Base-by-base conservation (phyloP, 495 filamentous ascomycete species). In the Aspergillus conjunctus region DNA sequence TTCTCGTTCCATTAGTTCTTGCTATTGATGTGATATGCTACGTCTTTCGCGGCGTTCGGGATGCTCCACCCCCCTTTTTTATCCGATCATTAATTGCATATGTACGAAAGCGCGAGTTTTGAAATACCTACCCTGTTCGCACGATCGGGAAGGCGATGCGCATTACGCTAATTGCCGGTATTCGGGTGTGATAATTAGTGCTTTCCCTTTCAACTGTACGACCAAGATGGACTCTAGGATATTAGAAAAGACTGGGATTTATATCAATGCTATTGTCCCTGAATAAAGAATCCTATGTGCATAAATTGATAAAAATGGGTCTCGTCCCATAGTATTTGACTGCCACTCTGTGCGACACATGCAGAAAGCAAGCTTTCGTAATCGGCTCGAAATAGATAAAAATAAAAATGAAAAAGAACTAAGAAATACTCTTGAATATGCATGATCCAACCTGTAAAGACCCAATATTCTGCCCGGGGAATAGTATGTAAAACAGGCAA, bases 271-370 rank as follows among this genome's bases (percentile, higher is more conserved):
- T 32, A 26, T 5, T 26, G 26, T 22, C 14, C 10, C 32, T 34
- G 22, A 15, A 18, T 37, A n/a, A 58, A 39, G 45, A 59, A 8
- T 58, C 48, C 46, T 60, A 56, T 49, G 18, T 48, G 39, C 41
- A 49, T 34, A 46, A 15, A 56, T 17, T 57, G 20, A 7, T 56
- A 43, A 22, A 44, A 43, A 12, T 60, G 58, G 62, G 62, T 61
- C 61, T 65, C 58, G 44, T 61, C 58, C 62, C 57, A 54, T 58
- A 33, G 31, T 26, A 45, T 41, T 53, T 17, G 41, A n/a, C 43
- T 31, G 22, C 41, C 46, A 21, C 45, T 39, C 31, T 46, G 34
- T 51, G 31, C 18, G 30, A 58, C 31, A 26, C 41, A 53, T 26
- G 20, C 55, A 56, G 12, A 32, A 26, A 26, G 26, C 26, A 26